phyloP scores from a whole-genome alignment of 2,329 filamentous ascomycete species.

The Periconia sp. region DNA sequence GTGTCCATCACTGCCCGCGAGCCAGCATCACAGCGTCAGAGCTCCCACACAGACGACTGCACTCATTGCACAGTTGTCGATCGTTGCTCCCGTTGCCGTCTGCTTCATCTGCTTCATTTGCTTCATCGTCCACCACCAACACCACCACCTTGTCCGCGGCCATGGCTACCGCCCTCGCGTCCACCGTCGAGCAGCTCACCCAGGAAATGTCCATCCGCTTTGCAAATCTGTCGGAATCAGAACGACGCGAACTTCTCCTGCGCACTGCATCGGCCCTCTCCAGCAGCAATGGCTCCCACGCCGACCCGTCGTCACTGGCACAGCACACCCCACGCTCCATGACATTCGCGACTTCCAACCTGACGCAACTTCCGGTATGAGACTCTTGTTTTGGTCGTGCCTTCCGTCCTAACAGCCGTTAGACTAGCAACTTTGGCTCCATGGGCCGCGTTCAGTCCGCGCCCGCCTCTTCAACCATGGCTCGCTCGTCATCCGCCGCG shows the following conservation, averaged over 20 bases:
- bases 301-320: constrained; percentile 25
- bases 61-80: constrained; percentile 23
- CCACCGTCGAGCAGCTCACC: constrained; percentile 42
- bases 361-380: constrained; percentile 41
- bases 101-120: constrained; percentile 28
- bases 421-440: constrained; percentile 28
- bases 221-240: constrained; percentile 39
- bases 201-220: constrained; percentile 43
- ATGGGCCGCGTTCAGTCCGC: constrained; percentile 45
- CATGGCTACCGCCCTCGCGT: constrained; percentile 35
- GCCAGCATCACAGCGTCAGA: constrained; percentile 23
- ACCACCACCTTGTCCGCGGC: constrained; percentile 4
- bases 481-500: constrained; percentile 34
- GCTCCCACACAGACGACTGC: constrained; percentile 15
- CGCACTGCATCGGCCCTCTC: constrained; percentile 29
- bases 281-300: constrained; percentile 20
- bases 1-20: constrained; percentile 7
- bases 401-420: constrained; percentile 36
- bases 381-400: constrained; percentile 31
- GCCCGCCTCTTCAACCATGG: constrained; percentile 33
- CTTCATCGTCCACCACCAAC: constrained; percentile 14
- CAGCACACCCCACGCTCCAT: constrained; percentile 43
- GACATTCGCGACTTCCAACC: constrained; percentile 28
- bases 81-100: constrained; percentile 16
- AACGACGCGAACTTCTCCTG: constrained; percentile 44